phyloP scores from a whole-genome alignment of 345 rosid genomes.

The Aquilaria malaccensis region DNA sequence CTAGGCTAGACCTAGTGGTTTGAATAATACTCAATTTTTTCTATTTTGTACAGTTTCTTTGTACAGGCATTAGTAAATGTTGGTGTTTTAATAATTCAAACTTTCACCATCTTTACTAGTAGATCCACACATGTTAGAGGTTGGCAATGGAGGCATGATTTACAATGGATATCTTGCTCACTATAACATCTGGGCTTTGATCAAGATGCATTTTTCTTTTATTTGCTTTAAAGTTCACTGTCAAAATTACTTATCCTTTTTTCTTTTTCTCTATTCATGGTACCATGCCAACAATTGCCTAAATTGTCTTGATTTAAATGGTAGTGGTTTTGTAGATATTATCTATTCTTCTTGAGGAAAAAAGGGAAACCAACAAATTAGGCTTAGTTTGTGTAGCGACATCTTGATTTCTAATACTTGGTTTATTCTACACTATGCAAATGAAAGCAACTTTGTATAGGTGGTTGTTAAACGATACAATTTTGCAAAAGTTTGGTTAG shows the following conservation, averaged over 20 bases:
- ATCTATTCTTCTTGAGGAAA: too few species aligned
- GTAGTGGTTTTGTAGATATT: too few species aligned
- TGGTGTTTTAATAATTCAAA: neutral
- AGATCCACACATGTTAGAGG: constrained; percentile 99
- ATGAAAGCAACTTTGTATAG: neutral
- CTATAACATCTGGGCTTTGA: constrained; percentile 96
- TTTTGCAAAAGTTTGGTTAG: neutral
- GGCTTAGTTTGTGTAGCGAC: neutral
- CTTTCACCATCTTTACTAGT: constrained; percentile 7
- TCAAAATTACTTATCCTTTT: neutral
- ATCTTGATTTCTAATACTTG: neutral
- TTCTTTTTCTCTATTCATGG: neutral
- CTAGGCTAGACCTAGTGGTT: constrained; percentile 98
- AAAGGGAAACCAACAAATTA: too few species aligned
- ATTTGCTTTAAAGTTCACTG: neutral
- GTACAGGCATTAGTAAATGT: neutral
- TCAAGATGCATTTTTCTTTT: constrained; percentile 49
- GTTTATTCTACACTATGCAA: neutral
- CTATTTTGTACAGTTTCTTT: neutral
- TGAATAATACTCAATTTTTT: constrained; percentile 35
- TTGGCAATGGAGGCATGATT: constrained; percentile 97
- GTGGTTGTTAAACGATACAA: neutral
- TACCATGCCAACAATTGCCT: too few species aligned
- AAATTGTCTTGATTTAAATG: too few species aligned
- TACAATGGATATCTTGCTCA: constrained; percentile 81